Evolutionary conservation across 1,284 basidiomycete genomes (phyloP).

Genomic region (Bondarzewia mesenterica): DNA sequence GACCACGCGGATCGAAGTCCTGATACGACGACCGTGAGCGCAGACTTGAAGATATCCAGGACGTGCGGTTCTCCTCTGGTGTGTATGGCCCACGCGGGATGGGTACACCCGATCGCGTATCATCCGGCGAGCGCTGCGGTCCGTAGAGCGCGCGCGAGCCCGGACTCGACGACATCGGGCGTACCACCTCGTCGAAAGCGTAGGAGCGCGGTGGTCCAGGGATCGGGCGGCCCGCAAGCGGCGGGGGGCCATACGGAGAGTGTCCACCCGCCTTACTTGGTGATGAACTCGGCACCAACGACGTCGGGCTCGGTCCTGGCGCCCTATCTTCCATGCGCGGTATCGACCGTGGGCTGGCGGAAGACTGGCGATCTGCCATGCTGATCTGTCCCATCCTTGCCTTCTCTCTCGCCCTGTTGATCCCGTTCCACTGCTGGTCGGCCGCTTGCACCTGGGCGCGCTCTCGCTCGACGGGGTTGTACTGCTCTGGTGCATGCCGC

Average conservation of each 20-base stretch:
- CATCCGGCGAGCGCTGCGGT: conserved; percentile 14
- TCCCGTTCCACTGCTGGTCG: background rate
- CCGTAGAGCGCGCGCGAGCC: conserved; percentile 8
- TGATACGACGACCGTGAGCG: conserved; percentile 11
- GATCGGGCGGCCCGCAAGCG: conserved; percentile 7
- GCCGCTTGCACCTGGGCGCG: background rate
- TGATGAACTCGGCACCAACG: background rate
- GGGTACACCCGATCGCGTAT: conserved; percentile 10
- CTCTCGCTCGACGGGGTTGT: background rate
- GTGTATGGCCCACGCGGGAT: conserved; percentile 11
- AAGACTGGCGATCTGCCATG: background rate
- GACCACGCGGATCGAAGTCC: conserved; percentile 7
- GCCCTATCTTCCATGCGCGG: background rate
- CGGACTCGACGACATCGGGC: conserved; percentile 12
- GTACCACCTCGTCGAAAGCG: conserved; percentile 7
- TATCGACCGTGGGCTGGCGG: background rate
- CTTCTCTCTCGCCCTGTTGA: background rate
- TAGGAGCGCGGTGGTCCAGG: conserved; percentile 6
- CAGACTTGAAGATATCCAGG: conserved; percentile 8
- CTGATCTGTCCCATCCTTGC: background rate
- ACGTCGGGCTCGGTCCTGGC: background rate
- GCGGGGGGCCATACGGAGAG: background rate
- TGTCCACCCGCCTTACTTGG: background rate
- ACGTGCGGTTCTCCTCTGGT: conserved; percentile 10
- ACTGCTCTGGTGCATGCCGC: background rate